Conservation (phyloP, 495 filamentous ascomycete species). For the Physcia stellaris region DNA sequence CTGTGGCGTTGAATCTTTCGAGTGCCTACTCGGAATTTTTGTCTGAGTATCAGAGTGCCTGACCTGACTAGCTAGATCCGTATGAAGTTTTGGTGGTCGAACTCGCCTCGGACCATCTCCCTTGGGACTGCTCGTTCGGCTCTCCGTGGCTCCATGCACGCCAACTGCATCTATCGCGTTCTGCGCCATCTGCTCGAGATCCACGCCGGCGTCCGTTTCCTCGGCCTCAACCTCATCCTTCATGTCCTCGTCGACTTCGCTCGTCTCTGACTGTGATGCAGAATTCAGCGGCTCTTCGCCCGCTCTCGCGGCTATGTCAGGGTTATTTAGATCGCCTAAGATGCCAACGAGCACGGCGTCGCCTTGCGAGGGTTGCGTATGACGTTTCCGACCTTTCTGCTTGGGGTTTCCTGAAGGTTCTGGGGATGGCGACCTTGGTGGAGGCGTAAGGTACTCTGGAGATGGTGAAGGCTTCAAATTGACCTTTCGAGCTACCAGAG, state of each 20-base stretch:
- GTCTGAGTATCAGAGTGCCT: too few relatives aligned
- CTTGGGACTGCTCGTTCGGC: too few relatives aligned
- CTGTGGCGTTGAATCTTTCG: slow-evolving; percentile 13
- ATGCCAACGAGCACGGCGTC: slow-evolving; percentile 35
- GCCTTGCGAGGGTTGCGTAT: slow-evolving; percentile 23
- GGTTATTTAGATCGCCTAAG: slow-evolving; percentile 29
- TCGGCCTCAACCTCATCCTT: slow-evolving; percentile 3
- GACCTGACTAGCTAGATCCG: too few relatives aligned
- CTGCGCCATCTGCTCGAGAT: slow-evolving; percentile 3
- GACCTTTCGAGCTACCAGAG: slow-evolving; percentile 13
- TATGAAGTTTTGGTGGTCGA: too few relatives aligned
- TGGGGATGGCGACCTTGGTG: slow-evolving; percentile 9
- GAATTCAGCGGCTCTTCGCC: slow-evolving; percentile 14
- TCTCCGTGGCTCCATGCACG: too few relatives aligned
- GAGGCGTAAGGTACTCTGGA: slow-evolving; percentile 14
- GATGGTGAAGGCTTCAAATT: slow-evolving; percentile 19
- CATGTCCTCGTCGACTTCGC: slow-evolving; percentile 9
- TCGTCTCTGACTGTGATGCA: slow-evolving; percentile 8
- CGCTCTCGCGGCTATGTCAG: slow-evolving; percentile 26
- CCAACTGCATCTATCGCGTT: slow-evolving; percentile 11
- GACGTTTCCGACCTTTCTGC: slow-evolving; percentile 21
- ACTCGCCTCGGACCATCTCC: too few relatives aligned
- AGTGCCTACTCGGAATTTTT: too few relatives aligned
- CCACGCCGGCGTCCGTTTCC: background rate
- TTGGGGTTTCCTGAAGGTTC: slow-evolving; percentile 11